Conservation (phyloP, 1,139 yeast genomes). For the Yamadazyma diospyri region DNA sequence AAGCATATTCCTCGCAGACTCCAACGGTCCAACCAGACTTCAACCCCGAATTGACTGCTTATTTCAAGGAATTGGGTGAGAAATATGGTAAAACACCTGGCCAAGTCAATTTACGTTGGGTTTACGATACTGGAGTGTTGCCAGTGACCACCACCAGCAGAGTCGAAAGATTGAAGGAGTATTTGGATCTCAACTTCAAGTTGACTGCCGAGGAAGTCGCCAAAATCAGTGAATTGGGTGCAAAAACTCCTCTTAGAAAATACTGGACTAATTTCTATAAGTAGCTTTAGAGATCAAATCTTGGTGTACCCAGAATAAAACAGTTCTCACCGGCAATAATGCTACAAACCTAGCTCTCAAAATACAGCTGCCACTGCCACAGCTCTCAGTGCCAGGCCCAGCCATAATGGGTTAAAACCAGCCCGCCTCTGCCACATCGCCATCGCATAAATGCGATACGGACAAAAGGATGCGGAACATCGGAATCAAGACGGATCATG, state of each 20-base stretch:
- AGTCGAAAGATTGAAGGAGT: slow-evolving; percentile 51
- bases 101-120: slow-evolving; percentile 68
- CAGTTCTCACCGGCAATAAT: no score
- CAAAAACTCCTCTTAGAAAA: slow-evolving; percentile 13
- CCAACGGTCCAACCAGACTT: slow-evolving; percentile 32
- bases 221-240: slow-evolving; percentile 23
- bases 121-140: slow-evolving; percentile 55
- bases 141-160: slow-evolving; percentile 74
- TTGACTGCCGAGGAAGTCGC: slow-evolving; percentile 23
- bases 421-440: no score
- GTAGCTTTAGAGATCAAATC: no score
- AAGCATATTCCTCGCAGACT: slow-evolving; percentile 38
- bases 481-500: no score
- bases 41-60: slow-evolving; percentile 18
- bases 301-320: no score
- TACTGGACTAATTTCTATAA: slow-evolving; percentile 2
- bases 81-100: slow-evolving; percentile 57
- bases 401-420: neutral
- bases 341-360: no score
- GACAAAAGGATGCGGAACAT: no score
- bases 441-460: no score
- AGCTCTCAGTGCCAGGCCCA: no score
- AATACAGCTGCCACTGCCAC: no score
- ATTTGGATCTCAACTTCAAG: slow-evolving; percentile 46
- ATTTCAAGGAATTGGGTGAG: slow-evolving; percentile 24